These are phyloP conservation scores for Fusarium sp. DNA, from an alignment of 2,329 filamentous ascomycete species.

Conservation along the genomic window DNA sequence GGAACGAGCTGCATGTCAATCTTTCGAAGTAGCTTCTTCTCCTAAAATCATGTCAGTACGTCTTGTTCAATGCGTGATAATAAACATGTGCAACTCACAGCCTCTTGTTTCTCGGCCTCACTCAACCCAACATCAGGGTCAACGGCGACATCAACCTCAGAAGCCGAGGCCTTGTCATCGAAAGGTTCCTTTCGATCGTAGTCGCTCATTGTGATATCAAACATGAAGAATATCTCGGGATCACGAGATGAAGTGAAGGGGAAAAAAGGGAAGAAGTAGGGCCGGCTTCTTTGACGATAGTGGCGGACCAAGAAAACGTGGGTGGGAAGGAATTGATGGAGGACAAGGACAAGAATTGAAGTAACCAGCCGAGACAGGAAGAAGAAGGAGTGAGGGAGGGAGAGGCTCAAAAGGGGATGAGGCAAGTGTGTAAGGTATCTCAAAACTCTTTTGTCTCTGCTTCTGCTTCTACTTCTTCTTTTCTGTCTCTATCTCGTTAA, in stretches of 20 bases:
- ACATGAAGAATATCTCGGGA: constrained; percentile 5
- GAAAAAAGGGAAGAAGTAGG: constrained; percentile 21
- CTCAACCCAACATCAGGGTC: constrained; percentile 72
- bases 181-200: constrained; percentile 49
- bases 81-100: constrained; percentile 61
- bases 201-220: constrained; percentile 51
- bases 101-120: constrained; percentile 70
- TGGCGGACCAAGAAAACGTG: constrained; percentile 35
- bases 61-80: neutral
- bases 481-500: constrained; percentile 28
- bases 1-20: constrained; percentile 73
- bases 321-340: constrained; percentile 36
- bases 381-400: constrained; percentile 9
- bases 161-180: constrained; percentile 50
- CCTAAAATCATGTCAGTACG: constrained; percentile 57
- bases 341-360: constrained; percentile 34
- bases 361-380: constrained; percentile 42
- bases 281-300: constrained; percentile 21
- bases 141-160: constrained; percentile 46
- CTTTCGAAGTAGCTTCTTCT: constrained; percentile 72
- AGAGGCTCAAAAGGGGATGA: constrained; percentile 2
- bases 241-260: constrained; percentile 6
- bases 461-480: neutral
- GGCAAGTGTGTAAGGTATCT: constrained; percentile 6
- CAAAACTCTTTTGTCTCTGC: neutral